A percentile compares a stretch with the other conserved stretches of the same genome.
phyloP scores from a whole-genome alignment of 306 rosid species.

The Cucumis melo region DNA sequence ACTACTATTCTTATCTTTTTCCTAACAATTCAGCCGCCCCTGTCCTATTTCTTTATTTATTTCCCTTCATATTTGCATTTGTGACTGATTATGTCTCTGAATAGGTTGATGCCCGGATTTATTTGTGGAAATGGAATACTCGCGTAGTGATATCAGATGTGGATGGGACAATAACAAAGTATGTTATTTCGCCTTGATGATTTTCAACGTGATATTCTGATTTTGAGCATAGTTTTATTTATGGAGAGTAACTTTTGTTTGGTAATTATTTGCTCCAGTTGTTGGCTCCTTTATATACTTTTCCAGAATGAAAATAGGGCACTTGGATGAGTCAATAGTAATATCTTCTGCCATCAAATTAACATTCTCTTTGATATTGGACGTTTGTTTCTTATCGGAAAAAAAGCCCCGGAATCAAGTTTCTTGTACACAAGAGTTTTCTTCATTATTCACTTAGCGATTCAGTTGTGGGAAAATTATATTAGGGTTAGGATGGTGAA shows the following conservation, averaged over 20 bases:
- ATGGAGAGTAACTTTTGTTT: not conserved
- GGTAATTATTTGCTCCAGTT: not conserved
- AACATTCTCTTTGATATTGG: not conserved
- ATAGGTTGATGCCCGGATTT: conserved; percentile 82
- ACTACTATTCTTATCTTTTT: no score
- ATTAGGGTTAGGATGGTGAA: not conserved
- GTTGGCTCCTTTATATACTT: not conserved
- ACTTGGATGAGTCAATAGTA: not conserved
- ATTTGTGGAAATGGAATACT: conserved; percentile 84
- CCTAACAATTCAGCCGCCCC: not conserved
- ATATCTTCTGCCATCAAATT: not conserved
- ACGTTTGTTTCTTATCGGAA: not conserved
- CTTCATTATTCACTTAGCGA: not conserved
- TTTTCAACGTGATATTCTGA: not conserved
- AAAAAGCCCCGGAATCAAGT: not conserved
- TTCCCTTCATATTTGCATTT: conserved; percentile 7
- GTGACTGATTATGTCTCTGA: conserved; percentile 8
- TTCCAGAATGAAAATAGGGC: not conserved
- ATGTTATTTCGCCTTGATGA: not conserved
- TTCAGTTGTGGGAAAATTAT: not conserved
- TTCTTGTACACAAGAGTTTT: not conserved
- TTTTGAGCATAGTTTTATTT: not conserved
- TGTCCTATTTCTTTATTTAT: not conserved
- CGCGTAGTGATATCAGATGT: conserved; percentile 92
- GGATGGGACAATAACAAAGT: conserved; percentile 98